Percentiles rank a stretch among this genome's conserved stretches.
phyloP scores from a whole-genome alignment of 768 basidiomycete species.

The Pholiota molesta region DNA sequence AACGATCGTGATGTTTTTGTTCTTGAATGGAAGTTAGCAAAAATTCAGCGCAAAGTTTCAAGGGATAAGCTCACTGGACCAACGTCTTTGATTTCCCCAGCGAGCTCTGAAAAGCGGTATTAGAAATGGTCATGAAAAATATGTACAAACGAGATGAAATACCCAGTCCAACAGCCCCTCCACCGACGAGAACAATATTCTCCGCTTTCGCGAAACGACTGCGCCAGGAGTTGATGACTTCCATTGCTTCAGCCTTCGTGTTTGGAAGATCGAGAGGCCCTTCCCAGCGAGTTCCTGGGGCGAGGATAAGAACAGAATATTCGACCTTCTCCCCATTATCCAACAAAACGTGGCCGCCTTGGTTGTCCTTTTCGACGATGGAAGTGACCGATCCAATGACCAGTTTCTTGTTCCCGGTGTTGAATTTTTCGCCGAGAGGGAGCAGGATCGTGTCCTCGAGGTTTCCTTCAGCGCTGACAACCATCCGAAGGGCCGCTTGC shows the following conservation, averaged over 20 bases:
- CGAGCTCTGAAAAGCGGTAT: constrained; percentile 31
- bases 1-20: constrained; percentile 60
- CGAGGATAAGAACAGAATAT: constrained; percentile 61
- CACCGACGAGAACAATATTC: constrained; percentile 54
- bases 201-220: constrained; percentile 37
- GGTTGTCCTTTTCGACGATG: constrained; percentile 27
- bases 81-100: constrained; percentile 47
- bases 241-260: constrained; percentile 26
- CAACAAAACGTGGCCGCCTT: constrained; percentile 34
- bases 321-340: constrained; percentile 47
- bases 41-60: constrained; percentile 13
- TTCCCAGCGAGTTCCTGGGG: constrained; percentile 59
- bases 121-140: not conserved
- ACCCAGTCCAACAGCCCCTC: constrained; percentile 57
- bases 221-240: constrained; percentile 32
- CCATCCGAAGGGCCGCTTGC: constrained; percentile 53
- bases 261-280: constrained; percentile 52
- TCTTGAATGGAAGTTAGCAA: constrained; percentile 27
- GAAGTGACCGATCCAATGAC: constrained; percentile 42
- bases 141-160: constrained; percentile 15
- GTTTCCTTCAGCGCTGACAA: constrained; percentile 45
- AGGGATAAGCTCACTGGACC: constrained; percentile 34
- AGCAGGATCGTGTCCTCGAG: constrained; percentile 50
- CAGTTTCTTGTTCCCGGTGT: constrained; percentile 46
- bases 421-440: constrained; percentile 48